Conservation (phyloP, 208 protist genomes). For the Lotmaria passim region DNA sequence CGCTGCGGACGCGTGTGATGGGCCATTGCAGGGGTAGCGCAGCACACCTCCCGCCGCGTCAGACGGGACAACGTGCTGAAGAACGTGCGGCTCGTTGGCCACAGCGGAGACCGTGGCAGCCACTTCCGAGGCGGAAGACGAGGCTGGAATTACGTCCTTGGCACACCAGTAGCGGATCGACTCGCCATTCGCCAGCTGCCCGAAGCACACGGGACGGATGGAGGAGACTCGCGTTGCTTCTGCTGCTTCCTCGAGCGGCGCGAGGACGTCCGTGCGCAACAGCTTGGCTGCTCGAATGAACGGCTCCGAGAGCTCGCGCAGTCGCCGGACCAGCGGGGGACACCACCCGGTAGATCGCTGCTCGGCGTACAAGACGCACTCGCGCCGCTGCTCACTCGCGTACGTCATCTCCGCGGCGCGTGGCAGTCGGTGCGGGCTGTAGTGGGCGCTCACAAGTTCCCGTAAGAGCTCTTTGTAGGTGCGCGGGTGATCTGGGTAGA, state of each 20-base stretch:
- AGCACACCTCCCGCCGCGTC: conserved; percentile 17
- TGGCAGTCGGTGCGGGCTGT: conserved; percentile 74
- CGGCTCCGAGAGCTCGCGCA: conserved; percentile 71
- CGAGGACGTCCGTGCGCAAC: conserved; percentile 65
- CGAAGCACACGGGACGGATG: conserved; percentile 61
- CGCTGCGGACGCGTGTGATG: conserved; percentile 12
- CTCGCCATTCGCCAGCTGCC: conserved; percentile 59
- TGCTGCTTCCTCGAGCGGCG: conserved; percentile 4
- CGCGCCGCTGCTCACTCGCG: conserved; percentile 34
- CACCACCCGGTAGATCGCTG: conserved; percentile 43
- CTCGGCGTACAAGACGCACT: conserved; percentile 32
- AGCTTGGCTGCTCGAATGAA: conserved; percentile 74
- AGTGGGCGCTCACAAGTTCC: conserved; percentile 60
- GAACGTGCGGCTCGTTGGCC: conserved; percentile 26
- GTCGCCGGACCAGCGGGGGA: conserved; percentile 50
- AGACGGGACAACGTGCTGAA: conserved; percentile 22
- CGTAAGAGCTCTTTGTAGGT: conserved; percentile 66
- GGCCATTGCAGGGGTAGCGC: conserved; percentile 25
- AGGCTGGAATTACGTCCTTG: conserved; percentile 43
- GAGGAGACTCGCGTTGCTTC: not conserved
- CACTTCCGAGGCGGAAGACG: conserved; percentile 32
- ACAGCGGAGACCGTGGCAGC: conserved; percentile 16
- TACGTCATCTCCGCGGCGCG: conserved; percentile 39
- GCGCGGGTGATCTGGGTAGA: conserved; percentile 26
- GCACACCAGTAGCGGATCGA: conserved; percentile 64